phyloP scores from a whole-genome alignment of 495 filamentous ascomycete species.

The Penicillium flavigenum region DNA sequence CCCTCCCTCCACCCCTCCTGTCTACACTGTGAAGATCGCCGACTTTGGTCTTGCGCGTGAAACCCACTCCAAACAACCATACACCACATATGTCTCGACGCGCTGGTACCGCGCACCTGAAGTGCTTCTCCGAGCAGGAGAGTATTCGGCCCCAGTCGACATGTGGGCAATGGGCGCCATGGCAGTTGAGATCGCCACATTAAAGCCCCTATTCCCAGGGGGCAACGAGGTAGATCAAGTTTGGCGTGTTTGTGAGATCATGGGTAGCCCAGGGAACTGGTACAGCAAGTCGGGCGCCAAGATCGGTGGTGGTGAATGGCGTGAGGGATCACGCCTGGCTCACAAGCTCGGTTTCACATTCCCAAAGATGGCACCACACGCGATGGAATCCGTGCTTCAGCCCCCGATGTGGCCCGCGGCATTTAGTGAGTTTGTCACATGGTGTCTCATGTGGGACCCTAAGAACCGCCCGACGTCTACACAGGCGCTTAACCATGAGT shows the following conservation, averaged over 20 bases:
- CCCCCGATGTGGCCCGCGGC: slow-evolving; percentile 88
- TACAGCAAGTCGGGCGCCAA: slow-evolving; percentile 83
- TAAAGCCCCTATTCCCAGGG: slow-evolving; percentile 96
- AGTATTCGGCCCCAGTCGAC: slow-evolving; percentile 97
- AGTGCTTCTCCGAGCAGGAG: slow-evolving; percentile 88
- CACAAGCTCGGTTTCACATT: slow-evolving; percentile 98
- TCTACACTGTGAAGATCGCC: slow-evolving; percentile 97
- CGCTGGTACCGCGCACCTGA: slow-evolving; percentile 98
- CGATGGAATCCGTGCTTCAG: slow-evolving; percentile 92
- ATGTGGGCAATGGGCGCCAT: slow-evolving; percentile 99
- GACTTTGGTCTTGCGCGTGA: slow-evolving; percentile 98
- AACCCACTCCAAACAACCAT: slow-evolving; percentile 92
- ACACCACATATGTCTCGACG: slow-evolving; percentile 98
- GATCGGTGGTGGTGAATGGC: slow-evolving; percentile 97
- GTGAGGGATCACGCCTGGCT: slow-evolving; percentile 86
- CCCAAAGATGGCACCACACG: slow-evolving; percentile 97
- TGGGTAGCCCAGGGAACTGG: slow-evolving; percentile 99
- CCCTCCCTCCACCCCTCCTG: slow-evolving; percentile 87
- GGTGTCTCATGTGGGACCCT: slow-evolving; percentile 99
- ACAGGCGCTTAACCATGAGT: slow-evolving; percentile 90
- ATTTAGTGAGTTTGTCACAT: slow-evolving; percentile 89
- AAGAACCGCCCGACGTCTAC: slow-evolving; percentile 90
- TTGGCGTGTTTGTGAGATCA: slow-evolving; percentile 98
- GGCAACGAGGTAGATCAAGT: slow-evolving; percentile 99
- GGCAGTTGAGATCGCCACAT: slow-evolving; percentile 96